Evolutionary conservation across 2,329 filamentous ascomycete genomes (phyloP).

Genomic region (Fusarium tjaetaba): DNA sequence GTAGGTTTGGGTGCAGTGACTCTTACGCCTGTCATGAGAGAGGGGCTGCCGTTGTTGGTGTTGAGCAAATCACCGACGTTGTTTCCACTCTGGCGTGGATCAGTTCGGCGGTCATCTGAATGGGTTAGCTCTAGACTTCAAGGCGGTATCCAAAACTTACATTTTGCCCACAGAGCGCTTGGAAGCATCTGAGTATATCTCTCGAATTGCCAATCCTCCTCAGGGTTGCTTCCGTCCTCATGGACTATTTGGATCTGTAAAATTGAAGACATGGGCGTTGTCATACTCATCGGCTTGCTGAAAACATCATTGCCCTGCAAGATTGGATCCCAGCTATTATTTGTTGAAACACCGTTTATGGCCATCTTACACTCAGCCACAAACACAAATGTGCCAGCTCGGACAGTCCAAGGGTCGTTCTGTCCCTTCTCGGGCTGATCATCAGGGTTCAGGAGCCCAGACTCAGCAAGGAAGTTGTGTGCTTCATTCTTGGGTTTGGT

Average conservation of each 20-base stretch:
- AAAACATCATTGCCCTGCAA: neutral
- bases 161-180: neutral
- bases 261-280: neutral
- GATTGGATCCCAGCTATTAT: neutral
- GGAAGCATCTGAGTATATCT: neutral
- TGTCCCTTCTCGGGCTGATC: neutral
- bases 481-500: neutral
- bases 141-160: accelerated
- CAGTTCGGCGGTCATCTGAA: neutral
- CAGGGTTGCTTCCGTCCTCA: neutral
- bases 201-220: constrained; percentile 4
- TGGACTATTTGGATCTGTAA: neutral
- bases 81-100: neutral
- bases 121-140: accelerated
- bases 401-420: constrained; percentile 1
- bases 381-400: neutral
- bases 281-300: constrained; percentile 1
- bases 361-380: constrained; percentile 10
- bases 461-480: constrained; percentile 6
- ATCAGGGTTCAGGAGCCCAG: neutral
- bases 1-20: neutral
- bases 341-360: neutral
- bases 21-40: constrained; percentile 6
- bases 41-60: neutral
- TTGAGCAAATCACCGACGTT: neutral